Base-by-base conservation (phyloP, 495 filamentous ascomycete genomes). In the Lindgomyces ingoldianus region DNA sequence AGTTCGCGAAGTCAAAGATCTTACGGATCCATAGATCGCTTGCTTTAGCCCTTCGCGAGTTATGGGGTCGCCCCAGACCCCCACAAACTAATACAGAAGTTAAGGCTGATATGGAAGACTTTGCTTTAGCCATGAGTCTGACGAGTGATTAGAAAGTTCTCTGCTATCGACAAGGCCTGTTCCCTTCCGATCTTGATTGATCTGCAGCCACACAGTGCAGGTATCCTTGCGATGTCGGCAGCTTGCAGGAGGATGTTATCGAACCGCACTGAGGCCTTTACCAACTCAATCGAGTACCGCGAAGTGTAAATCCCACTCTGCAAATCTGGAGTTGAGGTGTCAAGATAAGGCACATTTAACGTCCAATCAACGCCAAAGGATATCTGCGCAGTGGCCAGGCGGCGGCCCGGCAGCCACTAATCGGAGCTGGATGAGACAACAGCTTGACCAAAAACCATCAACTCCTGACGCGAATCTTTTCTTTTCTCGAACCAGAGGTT, bases 361-460 rank as follows among this genome's bases (percentile, higher is more conserved):
- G 27, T 27, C 63, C 63, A 65, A 65, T 65, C 55, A 65, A 1
- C 2, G 21, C 3, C 9, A 8, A 29, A 11, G 16, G 29, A 18
- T 8, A 48, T 14, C 18, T 16, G 29, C 33, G 39, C 47, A 22
- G 25, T 22, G 19, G 36, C 42, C 29, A 53, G n/a, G 12, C 14
- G 16, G 6, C 41, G 36, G 49, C 36, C 60, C 60, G 36, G 41
- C 36, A 49, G 19, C 22, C 21, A 22, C 21, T 9, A 24, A 2
- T 53, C 16, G 19, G 48, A 60, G 55, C 49, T 54, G 54, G 62
- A 65, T 59, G 55, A 65, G 55, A 65, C 48, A 60, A 19, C 45
- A 49, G 41, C 48, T 52, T 59, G 62, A 60, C 62, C 55, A 60
- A 64, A 64, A 30, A 6, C 36, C 47, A 44, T 30, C 62, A 47